Evolutionary conservation across 1,139 yeast species (phyloP).

Genomic region (Geotrichum cucujoidarum): DNA sequence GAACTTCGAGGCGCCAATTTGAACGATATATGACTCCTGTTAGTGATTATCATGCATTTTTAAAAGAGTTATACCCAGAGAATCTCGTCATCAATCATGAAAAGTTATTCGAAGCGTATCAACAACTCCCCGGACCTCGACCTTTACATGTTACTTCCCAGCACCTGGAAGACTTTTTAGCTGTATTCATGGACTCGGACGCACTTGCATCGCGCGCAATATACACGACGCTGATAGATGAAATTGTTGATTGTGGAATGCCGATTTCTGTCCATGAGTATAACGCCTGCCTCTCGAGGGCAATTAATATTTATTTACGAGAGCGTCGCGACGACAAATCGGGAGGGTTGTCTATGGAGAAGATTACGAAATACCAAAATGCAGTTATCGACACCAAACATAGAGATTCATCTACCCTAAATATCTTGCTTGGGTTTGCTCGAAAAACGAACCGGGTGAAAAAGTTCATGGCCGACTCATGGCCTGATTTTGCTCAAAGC

Average conservation of each 20-base stretch:
- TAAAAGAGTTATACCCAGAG: conserved; percentile 40
- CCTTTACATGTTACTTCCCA: conserved; percentile 37
- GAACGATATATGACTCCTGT: conserved; percentile 23
- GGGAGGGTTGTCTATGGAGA: conserved; percentile 1
- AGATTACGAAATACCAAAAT: conserved; percentile 17
- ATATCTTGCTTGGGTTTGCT: conserved; percentile 23
- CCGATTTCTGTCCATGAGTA: conserved; percentile 27
- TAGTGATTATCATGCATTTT: conserved; percentile 30
- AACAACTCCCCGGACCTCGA: conserved; percentile 34
- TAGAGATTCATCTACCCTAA: conserved; percentile 22
- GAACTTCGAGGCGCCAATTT: conserved; percentile 15
- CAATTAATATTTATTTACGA: conserved; percentile 5
- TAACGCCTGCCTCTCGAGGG: conserved; percentile 21
- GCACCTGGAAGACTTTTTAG: conserved; percentile 42
- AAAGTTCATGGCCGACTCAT: conserved; percentile 16
- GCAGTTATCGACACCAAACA: conserved; percentile 8
- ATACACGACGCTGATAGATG: conserved; percentile 14
- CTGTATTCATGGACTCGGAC: conserved; percentile 29
- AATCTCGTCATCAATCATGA: conserved; percentile 17
- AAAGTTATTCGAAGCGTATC: conserved; percentile 37
- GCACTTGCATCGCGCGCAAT: conserved; percentile 11
- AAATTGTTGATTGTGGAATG: conserved; percentile 25
- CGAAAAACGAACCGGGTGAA: conserved; percentile 16
- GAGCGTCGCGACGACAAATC: conserved; percentile 5
- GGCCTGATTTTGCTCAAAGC: conserved; percentile 19